Conservation (phyloP, 2,329 filamentous ascomycete species). For the Phymatotrichopsis omnivora region DNA sequence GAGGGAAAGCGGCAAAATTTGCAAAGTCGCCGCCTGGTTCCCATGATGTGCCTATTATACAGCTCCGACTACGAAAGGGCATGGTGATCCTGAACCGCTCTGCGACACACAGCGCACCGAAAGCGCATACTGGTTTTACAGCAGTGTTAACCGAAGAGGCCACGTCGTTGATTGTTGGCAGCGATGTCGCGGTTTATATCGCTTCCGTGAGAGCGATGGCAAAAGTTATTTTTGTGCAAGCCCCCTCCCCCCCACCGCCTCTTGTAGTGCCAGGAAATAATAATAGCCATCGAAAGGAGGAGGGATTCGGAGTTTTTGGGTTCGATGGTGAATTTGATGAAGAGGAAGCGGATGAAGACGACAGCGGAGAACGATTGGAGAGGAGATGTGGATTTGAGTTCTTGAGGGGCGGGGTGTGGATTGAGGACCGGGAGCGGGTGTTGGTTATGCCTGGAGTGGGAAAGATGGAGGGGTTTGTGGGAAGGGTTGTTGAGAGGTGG, state of each 20-base stretch:
- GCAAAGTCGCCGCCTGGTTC: slow-evolving; percentile 31
- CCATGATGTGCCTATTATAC: slow-evolving; percentile 12
- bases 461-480: slow-evolving; percentile 26
- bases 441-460: slow-evolving; percentile 30
- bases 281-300: slow-evolving; percentile 35
- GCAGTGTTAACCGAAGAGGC: slow-evolving; percentile 49
- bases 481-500: slow-evolving; percentile 17
- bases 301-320: slow-evolving; percentile 48
- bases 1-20: slow-evolving; percentile 38
- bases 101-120: slow-evolving; percentile 48
- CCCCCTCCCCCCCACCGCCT: slow-evolving; percentile 20
- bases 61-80: slow-evolving; percentile 48
- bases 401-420: slow-evolving; percentile 27
- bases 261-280: slow-evolving; percentile 29
- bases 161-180: slow-evolving; percentile 54
- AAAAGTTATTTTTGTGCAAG: slow-evolving; percentile 51
- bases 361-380: slow-evolving; percentile 19
- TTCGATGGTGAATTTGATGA: slow-evolving; percentile 43
- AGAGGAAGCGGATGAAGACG: slow-evolving; percentile 25
- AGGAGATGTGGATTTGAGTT: slow-evolving; percentile 27
- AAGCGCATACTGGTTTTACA: slow-evolving; percentile 60
- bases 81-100: slow-evolving; percentile 62
- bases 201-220: slow-evolving; percentile 78
- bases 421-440: slow-evolving; percentile 29
- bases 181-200: slow-evolving; percentile 70